Conservation (phyloP, 1,284 basidiomycete genomes). For the Ganoderma boninense region DNA sequence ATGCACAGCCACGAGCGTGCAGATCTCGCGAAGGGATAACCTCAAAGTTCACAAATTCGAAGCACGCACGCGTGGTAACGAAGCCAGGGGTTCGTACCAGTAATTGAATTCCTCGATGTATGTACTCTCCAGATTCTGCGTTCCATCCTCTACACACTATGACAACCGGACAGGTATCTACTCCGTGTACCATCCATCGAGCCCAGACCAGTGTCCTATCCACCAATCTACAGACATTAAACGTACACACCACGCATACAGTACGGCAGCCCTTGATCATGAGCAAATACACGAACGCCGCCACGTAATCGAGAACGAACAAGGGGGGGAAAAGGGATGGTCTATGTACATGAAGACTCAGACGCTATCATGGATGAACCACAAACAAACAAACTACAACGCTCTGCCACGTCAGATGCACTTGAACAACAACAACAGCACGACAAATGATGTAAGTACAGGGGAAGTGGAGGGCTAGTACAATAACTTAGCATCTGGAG, state of each 20-base stretch:
- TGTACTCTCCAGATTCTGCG: not conserved
- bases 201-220: not conserved
- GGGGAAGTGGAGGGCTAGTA: slow-evolving; percentile 15
- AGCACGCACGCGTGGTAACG: not conserved
- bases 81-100: not conserved
- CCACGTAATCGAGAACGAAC: not conserved
- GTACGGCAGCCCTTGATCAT: not conserved
- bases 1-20: not conserved
- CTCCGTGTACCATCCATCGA: not conserved
- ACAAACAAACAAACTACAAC: slow-evolving; percentile 13
- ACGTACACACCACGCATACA: not conserved
- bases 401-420: not conserved
- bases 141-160: not conserved
- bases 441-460: slow-evolving; percentile 17
- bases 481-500: slow-evolving; percentile 24
- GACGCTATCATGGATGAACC: slow-evolving; percentile 10
- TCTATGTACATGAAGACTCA: slow-evolving; percentile 3
- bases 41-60: not conserved
- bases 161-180: not conserved
- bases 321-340: not conserved
- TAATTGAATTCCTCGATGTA: not conserved
- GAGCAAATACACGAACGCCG: not conserved
- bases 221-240: not conserved
- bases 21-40: not conserved
- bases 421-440: not conserved